Conservation (phyloP, 192 early-diverging fungal genomes). For the Rhizophagus clarus region DNA sequence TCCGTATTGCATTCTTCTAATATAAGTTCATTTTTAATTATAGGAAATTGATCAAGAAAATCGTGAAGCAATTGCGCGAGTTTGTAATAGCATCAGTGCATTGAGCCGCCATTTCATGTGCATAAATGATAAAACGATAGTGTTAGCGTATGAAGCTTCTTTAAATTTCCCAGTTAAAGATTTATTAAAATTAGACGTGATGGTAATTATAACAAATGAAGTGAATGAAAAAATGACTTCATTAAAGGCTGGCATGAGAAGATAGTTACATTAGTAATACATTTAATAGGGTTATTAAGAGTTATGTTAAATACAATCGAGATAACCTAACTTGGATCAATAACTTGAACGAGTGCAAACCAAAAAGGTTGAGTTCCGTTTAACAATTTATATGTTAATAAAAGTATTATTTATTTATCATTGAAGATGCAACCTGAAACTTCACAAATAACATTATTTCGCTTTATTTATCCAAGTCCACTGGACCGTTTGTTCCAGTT, state of each 20-base stretch:
- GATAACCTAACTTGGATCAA: no score
- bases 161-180: conserved; percentile 34
- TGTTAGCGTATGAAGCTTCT: conserved; percentile 89
- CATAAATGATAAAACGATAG: conserved; percentile 89
- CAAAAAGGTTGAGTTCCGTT: no score
- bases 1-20: background rate
- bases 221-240: conserved; percentile 4
- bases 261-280: no score
- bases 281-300: no score
- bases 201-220: background rate
- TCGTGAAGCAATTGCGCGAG: conserved; percentile 84
- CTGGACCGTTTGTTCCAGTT: no score
- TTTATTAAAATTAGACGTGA: background rate
- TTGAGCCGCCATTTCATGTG: conserved; percentile 76
- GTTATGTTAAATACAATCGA: no score
- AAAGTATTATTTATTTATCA: no score
- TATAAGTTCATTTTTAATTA: background rate
- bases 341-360: no score
- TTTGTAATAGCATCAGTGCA: conserved; percentile 84
- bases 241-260: background rate
- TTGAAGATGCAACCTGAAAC: no score
- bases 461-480: no score
- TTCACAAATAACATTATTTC: no score
- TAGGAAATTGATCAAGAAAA: conserved; percentile 70
- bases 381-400: no score